Evolutionary conservation across 306 rosid species (phyloP), one percentile per base, ranked within the genome.

Genomic region (Castanea sativa): DNA sequence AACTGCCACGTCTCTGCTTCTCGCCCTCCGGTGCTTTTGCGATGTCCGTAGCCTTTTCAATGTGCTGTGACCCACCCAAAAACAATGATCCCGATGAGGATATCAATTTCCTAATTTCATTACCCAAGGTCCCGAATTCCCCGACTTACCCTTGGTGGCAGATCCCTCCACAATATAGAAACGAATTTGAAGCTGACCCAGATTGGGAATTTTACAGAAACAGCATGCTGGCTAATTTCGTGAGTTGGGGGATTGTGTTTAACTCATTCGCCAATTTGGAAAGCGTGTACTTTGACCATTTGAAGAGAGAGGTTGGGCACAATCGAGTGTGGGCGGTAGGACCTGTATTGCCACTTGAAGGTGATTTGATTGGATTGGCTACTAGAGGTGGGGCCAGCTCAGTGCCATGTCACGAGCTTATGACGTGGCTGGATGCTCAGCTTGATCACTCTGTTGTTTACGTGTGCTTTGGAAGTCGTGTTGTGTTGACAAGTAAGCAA

Each of bases 141-240:
- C 88, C 88, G 0, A 3, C 53, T 55, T 86, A 51, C 76, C 91
- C 83, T 9, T 83, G 86, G 88, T 81, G 89, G 86, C 91, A 88
- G 45, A 41, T 88, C 27, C 2, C 27, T 1, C 1, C 1, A 35
- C 41, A 35, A 6, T 1, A 35, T 35, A 35, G 41, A 35, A 6
- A 35, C 9, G 41, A 35, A 6, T 8, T 35, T 6, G 80, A 49
- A 43, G 88, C 80, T 1, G 83, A 76, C 1, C 65, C 81, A 4
- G 84, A 68, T 14, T 86, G 86, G 88, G 89, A 83, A 30, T 33
- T 53, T 1, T 41, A 15, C 3, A 20, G 32, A 11, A 63, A 74
- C 5, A 72, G 79, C 29, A 61, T 12, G 65, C 70, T 73, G 1
- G 33, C 70, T 2, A 85, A 88, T n/a, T 55, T 56, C 0, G 71